phyloP scores from a whole-genome alignment of 2,329 filamentous ascomycete genomes.

The Diaporthe longicolla region DNA sequence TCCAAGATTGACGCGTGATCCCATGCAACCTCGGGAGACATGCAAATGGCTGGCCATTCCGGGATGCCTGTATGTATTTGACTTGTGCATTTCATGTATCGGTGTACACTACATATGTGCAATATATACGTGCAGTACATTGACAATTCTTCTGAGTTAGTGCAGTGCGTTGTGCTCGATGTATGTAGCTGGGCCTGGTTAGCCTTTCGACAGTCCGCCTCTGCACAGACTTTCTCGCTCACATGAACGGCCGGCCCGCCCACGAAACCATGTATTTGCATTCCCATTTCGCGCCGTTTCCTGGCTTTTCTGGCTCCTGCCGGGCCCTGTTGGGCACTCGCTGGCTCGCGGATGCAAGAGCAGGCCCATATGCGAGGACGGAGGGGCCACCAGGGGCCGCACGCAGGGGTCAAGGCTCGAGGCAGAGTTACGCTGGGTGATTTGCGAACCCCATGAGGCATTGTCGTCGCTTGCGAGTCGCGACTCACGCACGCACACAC shows the following conservation, averaged over 20 bases:
- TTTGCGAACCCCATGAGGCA: background rate
- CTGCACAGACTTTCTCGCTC: slow-evolving; percentile 27
- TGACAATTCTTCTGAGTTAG: background rate
- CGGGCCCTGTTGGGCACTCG: background rate
- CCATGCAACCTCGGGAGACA: background rate
- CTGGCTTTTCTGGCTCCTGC: background rate
- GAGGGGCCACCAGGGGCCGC: slow-evolving; percentile 21
- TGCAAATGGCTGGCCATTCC: background rate
- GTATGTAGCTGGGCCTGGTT: background rate
- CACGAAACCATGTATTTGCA: slow-evolving; percentile 19
- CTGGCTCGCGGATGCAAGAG: background rate
- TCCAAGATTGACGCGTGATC: slow-evolving; percentile 15
- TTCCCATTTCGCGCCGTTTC: slow-evolving; percentile 23
- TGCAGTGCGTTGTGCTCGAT: background rate
- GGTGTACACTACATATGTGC: too few relatives aligned
- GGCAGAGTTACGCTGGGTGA: slow-evolving; percentile 13
- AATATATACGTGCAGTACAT: slow-evolving; percentile 1
- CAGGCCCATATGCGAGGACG: slow-evolving; percentile 7
- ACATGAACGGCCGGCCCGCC: slow-evolving; percentile 27
- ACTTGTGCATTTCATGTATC: background rate
- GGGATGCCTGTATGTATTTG: background rate
- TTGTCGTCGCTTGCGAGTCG: slow-evolving; percentile 31
- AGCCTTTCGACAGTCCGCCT: background rate
- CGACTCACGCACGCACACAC: slow-evolving; percentile 18
- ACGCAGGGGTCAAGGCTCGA: slow-evolving; percentile 27